Evolutionary conservation across 768 basidiomycete genomes (phyloP).

Genomic region (Cantharellus cinnabarinus): DNA sequence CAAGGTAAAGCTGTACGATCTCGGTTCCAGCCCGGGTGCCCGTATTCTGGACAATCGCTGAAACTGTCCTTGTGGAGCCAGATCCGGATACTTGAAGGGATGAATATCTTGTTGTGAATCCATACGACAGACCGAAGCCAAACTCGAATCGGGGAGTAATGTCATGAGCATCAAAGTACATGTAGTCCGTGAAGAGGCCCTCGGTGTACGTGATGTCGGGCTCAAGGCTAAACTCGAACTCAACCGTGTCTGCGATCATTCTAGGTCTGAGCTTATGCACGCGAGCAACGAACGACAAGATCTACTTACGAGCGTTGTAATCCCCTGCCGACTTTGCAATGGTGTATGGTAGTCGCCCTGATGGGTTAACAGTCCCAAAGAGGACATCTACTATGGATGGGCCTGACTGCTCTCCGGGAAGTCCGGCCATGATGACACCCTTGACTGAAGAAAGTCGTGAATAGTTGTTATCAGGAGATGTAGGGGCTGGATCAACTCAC

Average conservation of each 20-base stretch:
- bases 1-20: conserved; percentile 34
- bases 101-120: conserved; percentile 24
- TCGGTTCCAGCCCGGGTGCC: background rate
- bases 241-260: background rate
- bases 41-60: background rate
- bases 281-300: background rate
- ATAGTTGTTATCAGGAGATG: background rate
- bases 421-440: conserved; percentile 33
- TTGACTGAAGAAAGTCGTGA: conserved; percentile 14
- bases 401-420: conserved; percentile 64
- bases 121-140: conserved; percentile 52
- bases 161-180: conserved; percentile 24
- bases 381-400: conserved; percentile 20
- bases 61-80: background rate
- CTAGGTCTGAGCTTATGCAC: background rate
- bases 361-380: conserved; percentile 21
- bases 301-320: conserved; percentile 16
- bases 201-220: conserved; percentile 6
- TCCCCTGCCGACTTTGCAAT: conserved; percentile 20
- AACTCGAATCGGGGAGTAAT: conserved; percentile 61
- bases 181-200: conserved; percentile 8
- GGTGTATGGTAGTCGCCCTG: conserved; percentile 21
- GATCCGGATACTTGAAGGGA: background rate
- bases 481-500: conserved; percentile 3
- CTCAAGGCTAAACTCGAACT: background rate